Evolutionary conservation across 2,329 filamentous ascomycete genomes (phyloP).

Genomic region (Trichoderma koningii): DNA sequence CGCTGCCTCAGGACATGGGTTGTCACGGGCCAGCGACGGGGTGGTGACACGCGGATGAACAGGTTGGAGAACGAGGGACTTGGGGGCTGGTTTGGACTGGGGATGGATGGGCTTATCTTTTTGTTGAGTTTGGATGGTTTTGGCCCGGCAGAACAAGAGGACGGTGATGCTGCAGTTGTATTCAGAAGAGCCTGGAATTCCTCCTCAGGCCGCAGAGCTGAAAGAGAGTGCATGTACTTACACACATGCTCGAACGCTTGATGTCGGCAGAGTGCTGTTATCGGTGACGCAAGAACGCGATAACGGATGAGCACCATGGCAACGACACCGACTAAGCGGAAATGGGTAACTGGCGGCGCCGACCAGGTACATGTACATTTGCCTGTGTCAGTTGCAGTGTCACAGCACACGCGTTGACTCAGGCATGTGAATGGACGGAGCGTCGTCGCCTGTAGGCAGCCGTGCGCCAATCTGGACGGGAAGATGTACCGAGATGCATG

Average conservation of each 20-base stretch:
- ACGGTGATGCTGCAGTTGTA: too few relatives aligned
- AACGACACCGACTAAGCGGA: constrained; percentile 15
- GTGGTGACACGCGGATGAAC: constrained; percentile 1
- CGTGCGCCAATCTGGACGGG: not conserved
- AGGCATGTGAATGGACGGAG: constrained; percentile 3
- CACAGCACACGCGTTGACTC: not conserved
- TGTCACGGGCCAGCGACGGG: constrained; percentile 22
- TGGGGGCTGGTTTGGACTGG: not conserved
- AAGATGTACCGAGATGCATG: constrained; percentile 5
- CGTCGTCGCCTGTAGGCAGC: not conserved
- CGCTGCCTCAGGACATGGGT: constrained; percentile 3
- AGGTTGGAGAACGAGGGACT: constrained; percentile 1
- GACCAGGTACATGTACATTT: not conserved
- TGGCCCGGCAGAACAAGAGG: not conserved
- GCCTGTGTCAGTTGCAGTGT: not conserved
- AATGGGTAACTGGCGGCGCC: not conserved
- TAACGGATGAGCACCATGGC: constrained; percentile 14
- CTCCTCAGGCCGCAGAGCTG: too few relatives aligned
- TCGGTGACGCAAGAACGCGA: constrained; percentile 24
- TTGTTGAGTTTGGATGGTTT: not conserved
- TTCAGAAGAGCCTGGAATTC: too few relatives aligned
- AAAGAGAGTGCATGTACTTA: too few relatives aligned
- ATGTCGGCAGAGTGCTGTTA: not conserved
- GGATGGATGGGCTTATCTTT: not conserved
- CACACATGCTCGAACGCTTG: too few relatives aligned